phyloP scores from a whole-genome alignment of 2,329 filamentous ascomycete genomes.

The Calonectria fujianensis region DNA sequence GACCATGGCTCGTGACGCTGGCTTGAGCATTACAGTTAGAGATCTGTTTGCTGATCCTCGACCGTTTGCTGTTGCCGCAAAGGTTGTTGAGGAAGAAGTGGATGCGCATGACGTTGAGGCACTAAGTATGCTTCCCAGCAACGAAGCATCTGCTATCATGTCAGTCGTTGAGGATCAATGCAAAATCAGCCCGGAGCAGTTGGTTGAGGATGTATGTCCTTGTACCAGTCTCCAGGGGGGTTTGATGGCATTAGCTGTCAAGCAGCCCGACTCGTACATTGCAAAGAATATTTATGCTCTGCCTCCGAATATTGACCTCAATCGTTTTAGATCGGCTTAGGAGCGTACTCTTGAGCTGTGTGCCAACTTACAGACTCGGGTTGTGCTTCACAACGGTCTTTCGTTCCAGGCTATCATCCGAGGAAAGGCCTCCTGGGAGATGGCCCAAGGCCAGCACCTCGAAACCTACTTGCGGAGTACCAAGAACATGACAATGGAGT shows the following conservation, averaged over 20 bases:
- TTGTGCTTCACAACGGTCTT: background rate
- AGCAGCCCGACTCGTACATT: slow-evolving; percentile 19
- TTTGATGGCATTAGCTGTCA: slow-evolving; percentile 13
- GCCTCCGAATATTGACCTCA: background rate
- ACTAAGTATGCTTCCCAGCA: background rate
- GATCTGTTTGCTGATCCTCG: slow-evolving; percentile 30
- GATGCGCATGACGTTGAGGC: background rate
- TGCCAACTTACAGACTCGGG: slow-evolving; percentile 4
- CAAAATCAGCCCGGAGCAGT: background rate
- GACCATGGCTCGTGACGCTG: slow-evolving; percentile 27
- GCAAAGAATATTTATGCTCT: slow-evolving; percentile 21
- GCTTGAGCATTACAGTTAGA: slow-evolving; percentile 16
- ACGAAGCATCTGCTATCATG: background rate
- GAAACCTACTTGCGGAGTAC: background rate
- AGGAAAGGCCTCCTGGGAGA: background rate
- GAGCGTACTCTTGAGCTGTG: background rate
- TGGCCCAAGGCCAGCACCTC: background rate
- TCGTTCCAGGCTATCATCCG: slow-evolving; percentile 10
- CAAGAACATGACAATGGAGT: slow-evolving; percentile 12
- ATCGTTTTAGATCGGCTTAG: slow-evolving; percentile 16
- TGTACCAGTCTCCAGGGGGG: slow-evolving; percentile 24
- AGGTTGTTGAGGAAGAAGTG: slow-evolving; percentile 14
- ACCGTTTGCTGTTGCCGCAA: slow-evolving; percentile 1
- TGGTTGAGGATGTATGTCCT: slow-evolving; percentile 16
- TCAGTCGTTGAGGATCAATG: background rate